A percentile compares a stretch with the other conserved stretches of the same genome.
Evolutionary conservation across 129 eudicot genomes (phyloP).

Genomic region (Apium graveolens): DNA sequence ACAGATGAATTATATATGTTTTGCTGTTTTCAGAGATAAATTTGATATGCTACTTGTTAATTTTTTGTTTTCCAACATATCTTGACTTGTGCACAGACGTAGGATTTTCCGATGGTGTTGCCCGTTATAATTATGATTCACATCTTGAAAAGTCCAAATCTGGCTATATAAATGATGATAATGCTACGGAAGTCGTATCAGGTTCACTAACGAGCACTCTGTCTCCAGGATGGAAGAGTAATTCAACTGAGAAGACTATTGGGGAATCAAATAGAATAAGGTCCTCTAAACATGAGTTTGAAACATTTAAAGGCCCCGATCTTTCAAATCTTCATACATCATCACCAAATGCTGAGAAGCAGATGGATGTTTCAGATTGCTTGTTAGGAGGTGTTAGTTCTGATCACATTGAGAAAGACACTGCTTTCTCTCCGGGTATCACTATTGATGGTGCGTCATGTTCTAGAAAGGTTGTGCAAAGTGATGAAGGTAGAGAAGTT

Average conservation of each 20-base stretch:
- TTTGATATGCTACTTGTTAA: not conserved
- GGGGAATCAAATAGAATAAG: conserved; percentile 20
- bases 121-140: conserved; percentile 37
- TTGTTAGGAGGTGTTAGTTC: conserved; percentile 13
- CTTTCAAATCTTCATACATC: conserved; percentile 15
- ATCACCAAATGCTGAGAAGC: conserved; percentile 29
- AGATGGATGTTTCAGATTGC: conserved; percentile 34
- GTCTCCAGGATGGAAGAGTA: conserved; percentile 27
- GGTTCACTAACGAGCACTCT: conserved; percentile 24
- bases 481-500: conserved; percentile 17
- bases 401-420: conserved; percentile 18
- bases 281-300: conserved; percentile 14
- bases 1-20: conserved; percentile 31
- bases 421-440: conserved; percentile 5
- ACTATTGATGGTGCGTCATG: conserved; percentile 3
- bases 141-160: conserved; percentile 31
- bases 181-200: conserved; percentile 25
- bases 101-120: conserved; percentile 46
- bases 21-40: not conserved
- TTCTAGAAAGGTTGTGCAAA: conserved; percentile 20
- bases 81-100: conserved; percentile 35
- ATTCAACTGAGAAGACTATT: conserved; percentile 19
- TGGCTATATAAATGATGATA: conserved; percentile 12
- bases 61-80: not conserved
- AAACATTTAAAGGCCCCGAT: conserved; percentile 12